These are phyloP conservation scores for Coniophora puteana DNA, from an alignment of 1,284 basidiomycete species.

Conservation along the genomic window DNA sequence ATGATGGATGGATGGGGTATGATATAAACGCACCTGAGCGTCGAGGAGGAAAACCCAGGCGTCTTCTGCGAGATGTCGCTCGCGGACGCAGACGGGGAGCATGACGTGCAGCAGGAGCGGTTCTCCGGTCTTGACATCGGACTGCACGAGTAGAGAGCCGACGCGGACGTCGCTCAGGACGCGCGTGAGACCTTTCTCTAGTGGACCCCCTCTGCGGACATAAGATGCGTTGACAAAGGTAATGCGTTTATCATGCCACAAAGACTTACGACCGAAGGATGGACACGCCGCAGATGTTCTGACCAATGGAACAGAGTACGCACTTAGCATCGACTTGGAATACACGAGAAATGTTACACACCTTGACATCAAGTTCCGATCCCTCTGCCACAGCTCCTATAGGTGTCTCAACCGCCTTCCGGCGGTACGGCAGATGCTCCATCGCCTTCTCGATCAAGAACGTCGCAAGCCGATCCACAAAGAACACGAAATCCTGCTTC, in stretches of 20 bases:
- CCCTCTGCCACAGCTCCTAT: slow-evolving; percentile 57
- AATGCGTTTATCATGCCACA: neutral
- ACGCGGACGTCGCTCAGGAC: slow-evolving; percentile 87
- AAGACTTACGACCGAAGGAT: slow-evolving; percentile 73
- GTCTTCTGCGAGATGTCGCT: slow-evolving; percentile 57
- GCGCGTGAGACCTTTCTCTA: slow-evolving; percentile 87
- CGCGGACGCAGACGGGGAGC: slow-evolving; percentile 73
- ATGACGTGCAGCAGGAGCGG: slow-evolving; percentile 82
- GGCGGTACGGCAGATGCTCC: slow-evolving; percentile 71
- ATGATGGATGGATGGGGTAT: neutral
- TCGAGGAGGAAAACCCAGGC: slow-evolving; percentile 91
- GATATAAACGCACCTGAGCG: slow-evolving; percentile 62
- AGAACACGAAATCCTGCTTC: slow-evolving; percentile 88
- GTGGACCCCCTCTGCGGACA: slow-evolving; percentile 69
- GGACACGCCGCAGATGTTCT: slow-evolving; percentile 77
- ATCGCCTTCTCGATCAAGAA: slow-evolving; percentile 85
- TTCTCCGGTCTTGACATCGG: slow-evolving; percentile 81
- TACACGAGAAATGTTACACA: slow-evolving; percentile 20
- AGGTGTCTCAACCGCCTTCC: slow-evolving; percentile 69
- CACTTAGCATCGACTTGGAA: neutral
- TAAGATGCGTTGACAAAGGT: slow-evolving; percentile 9
- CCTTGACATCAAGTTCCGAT: slow-evolving; percentile 56
- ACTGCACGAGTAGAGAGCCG: slow-evolving; percentile 90
- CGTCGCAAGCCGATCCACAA: slow-evolving; percentile 82
- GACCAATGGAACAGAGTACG: slow-evolving; percentile 7